phyloP scores from a whole-genome alignment of 495 filamentous ascomycete species.

The Penicillium subrubescens region DNA sequence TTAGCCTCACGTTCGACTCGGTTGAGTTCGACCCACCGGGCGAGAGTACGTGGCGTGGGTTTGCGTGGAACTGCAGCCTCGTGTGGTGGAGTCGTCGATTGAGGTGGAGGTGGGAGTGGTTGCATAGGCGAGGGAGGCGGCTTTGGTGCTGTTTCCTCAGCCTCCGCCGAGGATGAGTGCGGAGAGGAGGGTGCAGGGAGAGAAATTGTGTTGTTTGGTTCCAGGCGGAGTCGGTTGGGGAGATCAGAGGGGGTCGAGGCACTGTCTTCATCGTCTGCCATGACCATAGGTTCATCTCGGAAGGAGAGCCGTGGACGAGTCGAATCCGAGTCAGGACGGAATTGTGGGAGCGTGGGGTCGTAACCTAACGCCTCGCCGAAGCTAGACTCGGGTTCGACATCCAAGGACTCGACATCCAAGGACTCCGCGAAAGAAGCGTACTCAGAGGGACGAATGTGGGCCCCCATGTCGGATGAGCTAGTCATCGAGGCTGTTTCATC shows the following conservation, averaged over 20 bases:
- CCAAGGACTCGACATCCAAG: slow-evolving; percentile 16
- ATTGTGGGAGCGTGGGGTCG: slow-evolving; percentile 73
- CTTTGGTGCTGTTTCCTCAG: slow-evolving; percentile 43
- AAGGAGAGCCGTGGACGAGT: slow-evolving; percentile 20
- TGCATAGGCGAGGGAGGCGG: slow-evolving; percentile 40
- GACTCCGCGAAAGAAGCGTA: slow-evolving; percentile 18
- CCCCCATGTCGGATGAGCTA: slow-evolving; percentile 15
- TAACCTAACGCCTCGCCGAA: slow-evolving; percentile 29
- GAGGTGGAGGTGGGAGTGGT: slow-evolving; percentile 34
- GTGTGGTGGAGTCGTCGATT: slow-evolving; percentile 18
- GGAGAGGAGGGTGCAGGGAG: slow-evolving; percentile 41
- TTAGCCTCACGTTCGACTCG: slow-evolving; percentile 64
- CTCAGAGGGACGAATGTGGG: slow-evolving; percentile 18
- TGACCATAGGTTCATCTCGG: slow-evolving; percentile 11
- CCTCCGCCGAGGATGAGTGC: slow-evolving; percentile 36
- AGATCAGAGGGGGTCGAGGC: slow-evolving; percentile 20
- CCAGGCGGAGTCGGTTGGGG: slow-evolving; percentile 33
- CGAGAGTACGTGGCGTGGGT: slow-evolving; percentile 49
- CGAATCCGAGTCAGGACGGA: slow-evolving; percentile 55
- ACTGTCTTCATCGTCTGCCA: slow-evolving; percentile 4
- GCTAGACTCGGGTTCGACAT: slow-evolving; percentile 14
- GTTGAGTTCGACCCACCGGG: slow-evolving; percentile 56
- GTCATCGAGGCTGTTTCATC: slow-evolving; percentile 21
- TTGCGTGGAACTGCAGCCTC: slow-evolving; percentile 16
- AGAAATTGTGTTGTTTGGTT: slow-evolving; percentile 37